A percentile compares a stretch with the other conserved stretches of the same genome.
Evolutionary conservation across 305 asterid genomes (phyloP).

Genomic region (Fraxinus platypoda): DNA sequence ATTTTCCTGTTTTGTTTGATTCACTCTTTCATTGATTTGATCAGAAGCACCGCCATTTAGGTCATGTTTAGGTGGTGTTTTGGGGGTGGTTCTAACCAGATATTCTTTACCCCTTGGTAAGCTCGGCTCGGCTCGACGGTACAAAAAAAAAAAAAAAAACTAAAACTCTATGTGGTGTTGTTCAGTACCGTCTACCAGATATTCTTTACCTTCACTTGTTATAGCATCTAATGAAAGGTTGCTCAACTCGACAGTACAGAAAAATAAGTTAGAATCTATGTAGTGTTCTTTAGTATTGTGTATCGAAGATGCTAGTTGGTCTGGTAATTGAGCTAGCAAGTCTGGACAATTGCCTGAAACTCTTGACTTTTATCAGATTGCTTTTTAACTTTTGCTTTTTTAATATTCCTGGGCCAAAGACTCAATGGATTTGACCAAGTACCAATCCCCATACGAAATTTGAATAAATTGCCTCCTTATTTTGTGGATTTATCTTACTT

Average conservation of each 20-base stretch:
- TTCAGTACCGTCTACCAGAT: not conserved
- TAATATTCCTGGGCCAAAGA: constrained; percentile 31
- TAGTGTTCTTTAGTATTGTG: not conserved
- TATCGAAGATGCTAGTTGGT: not conserved
- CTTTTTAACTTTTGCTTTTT: constrained; percentile 46
- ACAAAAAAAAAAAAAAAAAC: too few relatives aligned
- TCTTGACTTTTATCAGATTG: constrained; percentile 43
- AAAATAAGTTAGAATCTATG: not conserved
- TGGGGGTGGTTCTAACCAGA: not conserved
- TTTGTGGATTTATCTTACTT: constrained; percentile 34
- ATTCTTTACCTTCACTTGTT: not conserved
- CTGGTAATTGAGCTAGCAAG: constrained; percentile 29
- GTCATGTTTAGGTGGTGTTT: constrained; percentile 15
- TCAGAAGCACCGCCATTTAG: constrained; percentile 75
- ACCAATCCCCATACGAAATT: constrained; percentile 25
- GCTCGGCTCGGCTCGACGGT: too few relatives aligned
- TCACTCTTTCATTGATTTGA: constrained; percentile 44
- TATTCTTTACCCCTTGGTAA: not conserved
- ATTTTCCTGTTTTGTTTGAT: constrained; percentile 16
- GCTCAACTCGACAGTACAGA: not conserved
- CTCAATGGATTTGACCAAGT: constrained; percentile 67
- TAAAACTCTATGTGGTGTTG: too few relatives aligned
- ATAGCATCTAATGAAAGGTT: not conserved
- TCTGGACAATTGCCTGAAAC: constrained; percentile 57
- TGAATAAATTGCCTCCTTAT: constrained; percentile 41